Base-by-base conservation (phyloP, 2,329 filamentous ascomycete genomes). In the Claviceps quebecensis region DNA sequence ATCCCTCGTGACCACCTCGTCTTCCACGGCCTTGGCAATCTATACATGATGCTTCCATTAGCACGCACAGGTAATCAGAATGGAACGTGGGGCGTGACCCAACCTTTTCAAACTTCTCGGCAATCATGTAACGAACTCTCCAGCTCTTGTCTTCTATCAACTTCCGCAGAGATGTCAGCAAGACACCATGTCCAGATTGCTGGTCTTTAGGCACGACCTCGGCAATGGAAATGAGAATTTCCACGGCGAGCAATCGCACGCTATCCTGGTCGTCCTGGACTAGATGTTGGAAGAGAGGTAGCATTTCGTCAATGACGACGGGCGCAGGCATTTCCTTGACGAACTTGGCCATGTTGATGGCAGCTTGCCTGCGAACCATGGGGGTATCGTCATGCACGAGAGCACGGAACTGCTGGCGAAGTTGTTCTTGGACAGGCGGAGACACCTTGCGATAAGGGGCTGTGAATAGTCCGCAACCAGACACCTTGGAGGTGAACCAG, bases 401-500 rank as follows among this genome's bases (percentile, higher is more conserved):
- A 64, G 87, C 82, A 54, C 86, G 84, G 61, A 97, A 98, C 64
- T 96, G 88, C 69, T 91, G 84, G 64, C 93, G 81, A 54, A 98
- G 83, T 61, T 84, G 84, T 72, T 95, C 88, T 72, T 98, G 93
- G 59, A 90, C 81, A n/a, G 83, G 77, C 49, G 84, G 78, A 51
- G 88, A 85, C 54, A 93, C 88, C 75, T 94, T 95, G 63, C 83
- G 85, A 75, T 98, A 98, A 57, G 93, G 91, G 47, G 83, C 81
- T 66, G 87, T 93, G 74, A 91, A 98, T 56, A 98, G 84, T 56
- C 93, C 93, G 58, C 91, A 95, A 56, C 91, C 93, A 36, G 93
- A 98, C 58, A 98, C 93, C 74, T 97, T 98, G 58, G 93, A 97
- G 53, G 93, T 98, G 71, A 98, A 98, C 93, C 93, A 98, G 72